phyloP scores from a whole-genome alignment of 139 green algal species.

The Micromonas pusilla region DNA sequence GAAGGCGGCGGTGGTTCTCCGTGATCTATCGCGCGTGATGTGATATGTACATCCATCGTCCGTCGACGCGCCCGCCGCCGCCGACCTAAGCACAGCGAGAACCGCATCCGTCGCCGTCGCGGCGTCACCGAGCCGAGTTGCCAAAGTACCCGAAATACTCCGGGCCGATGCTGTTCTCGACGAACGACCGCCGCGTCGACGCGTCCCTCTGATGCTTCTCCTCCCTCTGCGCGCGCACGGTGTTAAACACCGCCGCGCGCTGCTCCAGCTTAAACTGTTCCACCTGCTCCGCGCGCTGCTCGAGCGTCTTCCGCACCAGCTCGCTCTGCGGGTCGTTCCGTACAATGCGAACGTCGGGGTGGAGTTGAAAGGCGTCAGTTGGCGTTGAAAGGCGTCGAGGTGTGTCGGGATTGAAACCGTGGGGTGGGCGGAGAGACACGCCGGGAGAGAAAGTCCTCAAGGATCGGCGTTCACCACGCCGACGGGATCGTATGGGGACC shows the following conservation, averaged over 20 bases:
- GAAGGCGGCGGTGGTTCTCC: too few relatives aligned
- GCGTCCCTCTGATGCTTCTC: slow-evolving; percentile 51
- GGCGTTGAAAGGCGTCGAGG: too few relatives aligned
- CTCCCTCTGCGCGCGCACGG: slow-evolving; percentile 25
- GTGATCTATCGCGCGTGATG: background rate
- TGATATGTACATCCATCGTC: background rate
- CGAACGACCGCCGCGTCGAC: slow-evolving; percentile 39
- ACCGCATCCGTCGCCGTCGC: background rate
- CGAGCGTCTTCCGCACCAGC: slow-evolving; percentile 4
- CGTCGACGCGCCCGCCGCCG: background rate
- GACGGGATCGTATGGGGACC: too few relatives aligned
- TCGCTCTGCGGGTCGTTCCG: too few relatives aligned
- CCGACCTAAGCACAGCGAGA: background rate
- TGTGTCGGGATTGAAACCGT: too few relatives aligned
- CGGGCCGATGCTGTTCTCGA: slow-evolving; percentile 40
- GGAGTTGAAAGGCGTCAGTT: too few relatives aligned
- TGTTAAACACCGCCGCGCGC: background rate
- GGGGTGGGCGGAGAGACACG: too few relatives aligned
- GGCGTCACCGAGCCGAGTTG: slow-evolving; percentile 29
- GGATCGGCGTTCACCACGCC: too few relatives aligned
- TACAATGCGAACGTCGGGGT: too few relatives aligned
- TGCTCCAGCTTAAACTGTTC: slow-evolving; percentile 19
- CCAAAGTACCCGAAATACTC: slow-evolving; percentile 58
- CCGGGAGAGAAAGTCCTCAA: too few relatives aligned
- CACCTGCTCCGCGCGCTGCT: background rate